phyloP scores from a whole-genome alignment of 768 basidiomycete species.

The Cystobasidium onofrii region DNA sequence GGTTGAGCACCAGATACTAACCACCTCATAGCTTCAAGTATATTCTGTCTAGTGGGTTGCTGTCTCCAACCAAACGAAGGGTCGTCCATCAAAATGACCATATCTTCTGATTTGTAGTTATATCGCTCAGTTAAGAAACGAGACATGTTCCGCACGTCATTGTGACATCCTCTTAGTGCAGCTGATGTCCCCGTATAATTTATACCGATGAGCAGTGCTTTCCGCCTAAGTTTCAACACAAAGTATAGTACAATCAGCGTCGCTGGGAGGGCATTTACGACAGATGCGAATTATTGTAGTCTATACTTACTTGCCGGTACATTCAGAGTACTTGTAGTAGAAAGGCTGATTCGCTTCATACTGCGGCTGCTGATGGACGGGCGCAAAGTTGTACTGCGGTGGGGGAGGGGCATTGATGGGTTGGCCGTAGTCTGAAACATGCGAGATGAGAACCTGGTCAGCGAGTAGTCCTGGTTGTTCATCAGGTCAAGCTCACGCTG shows the following conservation, averaged over 20 bases:
- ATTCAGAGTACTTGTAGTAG: conserved; percentile 70
- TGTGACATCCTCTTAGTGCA: conserved; percentile 77
- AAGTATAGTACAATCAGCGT: conserved; percentile 60
- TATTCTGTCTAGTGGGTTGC: conserved; percentile 70
- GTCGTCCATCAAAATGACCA: conserved; percentile 78
- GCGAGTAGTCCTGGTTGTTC: neutral
- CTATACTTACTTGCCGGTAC: conserved; percentile 44
- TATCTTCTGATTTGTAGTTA: conserved; percentile 67
- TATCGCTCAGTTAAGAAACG: conserved; percentile 53
- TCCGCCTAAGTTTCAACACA: conserved; percentile 49
- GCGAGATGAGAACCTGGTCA: neutral
- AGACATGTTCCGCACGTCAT: conserved; percentile 75
- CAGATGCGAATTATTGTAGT: conserved; percentile 36
- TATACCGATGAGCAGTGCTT: conserved; percentile 83
- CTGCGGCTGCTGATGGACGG: conserved; percentile 39
- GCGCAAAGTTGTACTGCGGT: conserved; percentile 22
- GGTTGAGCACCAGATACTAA: conserved; percentile 70
- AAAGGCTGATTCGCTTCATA: conserved; percentile 51
- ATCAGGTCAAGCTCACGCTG: neutral
- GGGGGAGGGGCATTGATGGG: conserved; percentile 8
- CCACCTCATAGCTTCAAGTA: conserved; percentile 83
- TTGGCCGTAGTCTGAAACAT: neutral
- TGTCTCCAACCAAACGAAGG: conserved; percentile 53
- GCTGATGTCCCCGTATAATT: conserved; percentile 60
- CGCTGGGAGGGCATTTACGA: too few relatives aligned